phyloP scores from a whole-genome alignment of 192 early-diverging fungal species.

The Haplosporangium gracile region DNA sequence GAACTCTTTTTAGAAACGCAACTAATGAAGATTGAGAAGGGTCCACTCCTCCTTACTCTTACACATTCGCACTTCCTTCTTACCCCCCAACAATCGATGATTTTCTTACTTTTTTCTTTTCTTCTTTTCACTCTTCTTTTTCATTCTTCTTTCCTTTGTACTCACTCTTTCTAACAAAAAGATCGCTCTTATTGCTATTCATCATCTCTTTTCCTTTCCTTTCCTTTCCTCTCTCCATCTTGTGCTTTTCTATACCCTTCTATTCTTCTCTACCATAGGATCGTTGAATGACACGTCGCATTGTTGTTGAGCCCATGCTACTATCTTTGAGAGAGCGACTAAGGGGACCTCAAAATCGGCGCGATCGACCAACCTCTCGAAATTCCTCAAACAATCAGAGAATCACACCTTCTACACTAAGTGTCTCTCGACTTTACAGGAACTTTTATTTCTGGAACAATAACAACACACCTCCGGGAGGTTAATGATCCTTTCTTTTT shows the following conservation, averaged over 20 bases:
- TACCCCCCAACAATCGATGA: not conserved
- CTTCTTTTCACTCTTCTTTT: not conserved
- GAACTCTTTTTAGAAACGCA: not conserved
- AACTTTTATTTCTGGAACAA: too few species aligned
- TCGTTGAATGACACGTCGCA: not conserved
- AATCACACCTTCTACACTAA: too few species aligned
- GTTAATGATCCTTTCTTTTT: too few species aligned
- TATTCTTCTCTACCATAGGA: not conserved
- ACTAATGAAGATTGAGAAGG: not conserved
- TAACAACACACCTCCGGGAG: too few species aligned
- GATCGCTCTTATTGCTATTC: not conserved
- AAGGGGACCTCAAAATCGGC: not conserved
- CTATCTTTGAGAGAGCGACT: too few species aligned
- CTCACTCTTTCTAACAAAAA: not conserved
- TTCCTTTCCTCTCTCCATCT: not conserved
- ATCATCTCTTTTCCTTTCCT: not conserved
- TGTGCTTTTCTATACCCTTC: not conserved
- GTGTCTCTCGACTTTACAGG: too few species aligned
- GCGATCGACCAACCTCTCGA: too few species aligned
- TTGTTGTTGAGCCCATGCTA: not conserved
- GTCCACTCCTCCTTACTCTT: not conserved
- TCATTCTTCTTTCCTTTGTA: not conserved
- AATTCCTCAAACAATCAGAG: too few species aligned
- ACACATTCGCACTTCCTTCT: not conserved
- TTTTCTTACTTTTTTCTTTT: not conserved